phyloP scores from a whole-genome alignment of 2,329 filamentous ascomycete genomes.

The Fusarium denticulatum region DNA sequence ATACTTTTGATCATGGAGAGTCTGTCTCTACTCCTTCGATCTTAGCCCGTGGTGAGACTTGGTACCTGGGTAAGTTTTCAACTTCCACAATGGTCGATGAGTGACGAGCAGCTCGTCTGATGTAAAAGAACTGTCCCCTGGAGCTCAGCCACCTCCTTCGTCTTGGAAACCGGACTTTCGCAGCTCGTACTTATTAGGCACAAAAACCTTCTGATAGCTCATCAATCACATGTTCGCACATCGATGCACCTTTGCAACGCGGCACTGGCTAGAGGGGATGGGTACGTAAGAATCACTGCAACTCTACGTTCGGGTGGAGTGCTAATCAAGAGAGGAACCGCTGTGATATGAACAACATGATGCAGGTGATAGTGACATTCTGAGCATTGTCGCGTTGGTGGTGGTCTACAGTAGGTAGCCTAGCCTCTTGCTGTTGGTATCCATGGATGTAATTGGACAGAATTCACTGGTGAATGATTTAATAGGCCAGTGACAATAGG shows the following conservation, averaged over 20 bases:
- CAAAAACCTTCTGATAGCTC: neutral
- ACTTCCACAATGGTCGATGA: neutral
- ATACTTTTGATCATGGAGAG: neutral
- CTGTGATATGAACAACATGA: constrained; percentile 18
- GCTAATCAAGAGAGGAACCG: constrained; percentile 8
- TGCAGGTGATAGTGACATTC: constrained; percentile 17
- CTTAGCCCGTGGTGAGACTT: neutral
- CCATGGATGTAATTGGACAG: neutral
- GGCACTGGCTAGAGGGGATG: neutral
- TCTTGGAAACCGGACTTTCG: neutral
- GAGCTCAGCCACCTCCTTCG: neutral
- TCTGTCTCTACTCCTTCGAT: neutral
- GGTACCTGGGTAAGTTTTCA: neutral
- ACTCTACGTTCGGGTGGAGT: constrained; percentile 2
- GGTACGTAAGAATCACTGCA: neutral
- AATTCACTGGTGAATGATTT: constrained; percentile 1
- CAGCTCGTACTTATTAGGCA: neutral
- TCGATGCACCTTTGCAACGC: constrained; percentile 7
- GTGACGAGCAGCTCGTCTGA: neutral
- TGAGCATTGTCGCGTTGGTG: constrained; percentile 3
- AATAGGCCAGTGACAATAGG: constrained; percentile 5
- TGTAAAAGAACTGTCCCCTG: neutral
- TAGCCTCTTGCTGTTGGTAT: neutral
- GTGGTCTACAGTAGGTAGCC: neutral
- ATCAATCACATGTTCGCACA: constrained; percentile 34